A percentile compares a stretch with the other conserved stretches of the same genome.
These are phyloP conservation scores for Gamarada debralockiae DNA, from an alignment of 495 filamentous ascomycete genomes.

Conservation along the genomic window DNA sequence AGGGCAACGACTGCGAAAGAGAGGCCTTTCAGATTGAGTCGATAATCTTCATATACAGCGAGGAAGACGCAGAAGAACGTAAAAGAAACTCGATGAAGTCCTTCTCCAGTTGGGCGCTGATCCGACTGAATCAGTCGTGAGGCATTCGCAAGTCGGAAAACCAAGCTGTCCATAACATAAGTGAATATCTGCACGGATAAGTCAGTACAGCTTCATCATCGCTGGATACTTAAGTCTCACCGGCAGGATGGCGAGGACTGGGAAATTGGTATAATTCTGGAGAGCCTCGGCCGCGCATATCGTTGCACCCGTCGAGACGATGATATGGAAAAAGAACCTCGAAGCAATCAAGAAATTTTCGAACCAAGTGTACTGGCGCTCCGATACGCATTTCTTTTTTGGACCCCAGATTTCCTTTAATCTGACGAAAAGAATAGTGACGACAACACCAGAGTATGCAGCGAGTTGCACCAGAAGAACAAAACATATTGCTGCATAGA, in stretches of 20 bases:
- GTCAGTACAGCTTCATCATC: neutral
- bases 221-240: conserved; percentile 1
- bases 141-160: conserved; percentile 9
- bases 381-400: conserved; percentile 5
- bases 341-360: conserved; percentile 8
- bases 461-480: conserved; percentile 12
- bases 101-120: neutral
- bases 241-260: conserved; percentile 14
- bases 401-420: conserved; percentile 4
- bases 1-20: conserved; percentile 2
- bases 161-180: conserved; percentile 18
- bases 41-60: conserved; percentile 12
- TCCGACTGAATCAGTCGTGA: conserved; percentile 6
- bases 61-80: neutral
- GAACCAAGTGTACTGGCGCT: conserved; percentile 1
- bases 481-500: conserved; percentile 21
- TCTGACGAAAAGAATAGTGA: conserved; percentile 1
- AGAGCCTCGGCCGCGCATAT: conserved; percentile 17
- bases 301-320: conserved; percentile 8
- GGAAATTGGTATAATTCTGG: conserved; percentile 13
- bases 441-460: conserved; percentile 8
- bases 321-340: conserved; percentile 5
- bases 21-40: conserved; percentile 9
- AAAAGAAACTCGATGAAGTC: conserved; percentile 7
- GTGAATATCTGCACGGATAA: conserved; percentile 14